Conservation (phyloP, 2,329 filamentous ascomycete species). For the Alternaria panax region DNA sequence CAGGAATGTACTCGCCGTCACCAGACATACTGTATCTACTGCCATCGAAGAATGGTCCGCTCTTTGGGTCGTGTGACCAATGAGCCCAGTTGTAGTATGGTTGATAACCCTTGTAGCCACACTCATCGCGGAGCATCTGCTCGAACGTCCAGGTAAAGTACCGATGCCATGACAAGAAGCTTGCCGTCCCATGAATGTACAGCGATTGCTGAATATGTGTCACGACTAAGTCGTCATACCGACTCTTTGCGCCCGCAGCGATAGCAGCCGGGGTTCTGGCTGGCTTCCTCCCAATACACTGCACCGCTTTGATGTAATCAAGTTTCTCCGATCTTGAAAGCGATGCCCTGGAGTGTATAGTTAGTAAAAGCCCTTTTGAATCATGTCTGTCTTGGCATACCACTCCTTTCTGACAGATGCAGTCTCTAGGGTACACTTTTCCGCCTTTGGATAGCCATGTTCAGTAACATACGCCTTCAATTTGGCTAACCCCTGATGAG, state of each 20-base stretch:
- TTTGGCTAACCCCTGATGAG: conserved; percentile 42
- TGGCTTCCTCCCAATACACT: conserved; percentile 37
- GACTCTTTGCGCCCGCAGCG: conserved; percentile 35
- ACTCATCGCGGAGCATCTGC: conserved; percentile 50
- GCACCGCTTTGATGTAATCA: conserved; percentile 42
- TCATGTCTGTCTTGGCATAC: conserved; percentile 26
- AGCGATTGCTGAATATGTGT: conserved; percentile 43
- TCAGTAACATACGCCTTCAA: conserved; percentile 34
- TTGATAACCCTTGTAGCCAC: conserved; percentile 51
- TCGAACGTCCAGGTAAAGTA: conserved; percentile 54
- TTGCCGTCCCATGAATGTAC: conserved; percentile 40
- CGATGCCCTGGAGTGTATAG: conserved; percentile 21
- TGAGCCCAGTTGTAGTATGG: conserved; percentile 63
- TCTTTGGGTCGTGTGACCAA: conserved; percentile 52
- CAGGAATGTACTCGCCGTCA: conserved; percentile 51
- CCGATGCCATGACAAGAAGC: conserved; percentile 51
- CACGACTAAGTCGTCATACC: conserved; percentile 45
- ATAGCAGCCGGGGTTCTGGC: conserved; percentile 29
- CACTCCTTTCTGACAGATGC: conserved; percentile 55
- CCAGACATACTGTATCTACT: conserved; percentile 56
- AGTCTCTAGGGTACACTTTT: conserved; percentile 49
- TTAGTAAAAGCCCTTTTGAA: background rate
- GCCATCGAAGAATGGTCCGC: conserved; percentile 64
- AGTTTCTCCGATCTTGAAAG: conserved; percentile 29
- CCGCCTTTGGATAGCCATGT: conserved; percentile 31